These are phyloP conservation scores for Nemania sp. DNA, from an alignment of 2,329 filamentous ascomycete species.

Conservation along the genomic window DNA sequence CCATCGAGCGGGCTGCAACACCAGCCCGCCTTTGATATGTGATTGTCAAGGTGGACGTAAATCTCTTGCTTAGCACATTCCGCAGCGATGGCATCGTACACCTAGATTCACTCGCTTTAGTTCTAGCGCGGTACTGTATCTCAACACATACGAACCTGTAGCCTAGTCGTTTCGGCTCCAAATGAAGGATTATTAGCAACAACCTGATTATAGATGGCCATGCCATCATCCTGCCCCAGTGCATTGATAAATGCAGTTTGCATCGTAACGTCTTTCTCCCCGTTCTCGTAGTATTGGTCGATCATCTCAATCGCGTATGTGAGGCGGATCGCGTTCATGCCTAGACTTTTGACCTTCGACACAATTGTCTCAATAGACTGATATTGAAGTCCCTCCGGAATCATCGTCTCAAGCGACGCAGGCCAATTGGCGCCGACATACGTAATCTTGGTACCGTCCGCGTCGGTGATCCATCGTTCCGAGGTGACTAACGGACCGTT, in stretches of 20 bases:
- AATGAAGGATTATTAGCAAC: conserved; percentile 69
- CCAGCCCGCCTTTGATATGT: conserved; percentile 69
- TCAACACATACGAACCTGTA: too few relatives aligned
- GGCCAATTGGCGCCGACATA: conserved; percentile 73
- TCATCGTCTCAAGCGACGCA: conserved; percentile 69
- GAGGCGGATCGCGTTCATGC: conserved; percentile 73
- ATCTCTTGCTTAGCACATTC: conserved; percentile 67
- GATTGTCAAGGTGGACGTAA: conserved; percentile 71
- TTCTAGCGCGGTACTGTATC: too few relatives aligned
- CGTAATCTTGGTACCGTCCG: conserved; percentile 57
- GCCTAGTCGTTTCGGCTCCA: conserved; percentile 63
- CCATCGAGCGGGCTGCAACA: conserved; percentile 67
- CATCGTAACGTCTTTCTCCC: conserved; percentile 60
- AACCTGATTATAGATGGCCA: conserved; percentile 61
- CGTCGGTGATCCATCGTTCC: conserved; percentile 59
- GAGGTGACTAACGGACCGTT: conserved; percentile 58
- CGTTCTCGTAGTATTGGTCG: conserved; percentile 66
- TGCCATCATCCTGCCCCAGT: conserved; percentile 65
- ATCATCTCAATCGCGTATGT: conserved; percentile 75
- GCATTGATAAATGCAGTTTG: conserved; percentile 58
- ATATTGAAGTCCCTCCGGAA: conserved; percentile 74
- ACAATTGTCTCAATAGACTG: conserved; percentile 68
- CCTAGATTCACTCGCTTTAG: too few relatives aligned
- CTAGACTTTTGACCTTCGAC: conserved; percentile 66
- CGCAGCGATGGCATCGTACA: conserved; percentile 71